These are phyloP conservation scores for Solanum aculeatissimum DNA, from an alignment of 305 asterid genomes.

Conservation along the genomic window DNA sequence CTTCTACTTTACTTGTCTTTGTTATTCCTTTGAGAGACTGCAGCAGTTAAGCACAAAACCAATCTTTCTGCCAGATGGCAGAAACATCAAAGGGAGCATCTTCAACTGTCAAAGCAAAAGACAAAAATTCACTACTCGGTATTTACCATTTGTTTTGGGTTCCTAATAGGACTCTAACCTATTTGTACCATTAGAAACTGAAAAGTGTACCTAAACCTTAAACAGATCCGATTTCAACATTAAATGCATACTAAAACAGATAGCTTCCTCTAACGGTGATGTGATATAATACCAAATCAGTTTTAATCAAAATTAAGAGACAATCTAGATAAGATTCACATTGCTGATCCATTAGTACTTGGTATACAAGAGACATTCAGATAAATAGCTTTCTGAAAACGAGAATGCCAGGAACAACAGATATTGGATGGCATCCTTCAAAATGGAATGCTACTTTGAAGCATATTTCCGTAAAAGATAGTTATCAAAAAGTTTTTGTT, in stretches of 20 bases:
- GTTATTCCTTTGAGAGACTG: background rate
- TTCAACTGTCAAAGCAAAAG: slow-evolving; percentile 24
- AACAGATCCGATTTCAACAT: background rate
- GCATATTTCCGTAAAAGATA: background rate
- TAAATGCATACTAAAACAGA: background rate
- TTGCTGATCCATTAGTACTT: background rate
- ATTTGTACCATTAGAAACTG: background rate
- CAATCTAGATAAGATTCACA: background rate
- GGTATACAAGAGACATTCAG: background rate
- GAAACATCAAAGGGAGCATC: slow-evolving; percentile 34
- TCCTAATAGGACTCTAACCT: background rate
- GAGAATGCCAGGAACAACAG: background rate
- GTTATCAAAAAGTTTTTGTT: background rate
- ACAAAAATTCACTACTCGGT: slow-evolving; percentile 51
- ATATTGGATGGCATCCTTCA: background rate
- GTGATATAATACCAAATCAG: background rate
- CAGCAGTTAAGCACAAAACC: background rate
- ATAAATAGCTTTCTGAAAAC: background rate
- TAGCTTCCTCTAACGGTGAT: background rate
- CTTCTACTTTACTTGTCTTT: background rate
- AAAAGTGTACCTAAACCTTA: background rate
- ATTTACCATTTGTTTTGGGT: slow-evolving; percentile 4
- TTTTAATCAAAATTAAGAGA: background rate
- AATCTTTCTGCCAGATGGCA: slow-evolving; percentile 30
- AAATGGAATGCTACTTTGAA: background rate